Conservation (phyloP, 495 filamentous ascomycete genomes). For the Podospora sp. region DNA sequence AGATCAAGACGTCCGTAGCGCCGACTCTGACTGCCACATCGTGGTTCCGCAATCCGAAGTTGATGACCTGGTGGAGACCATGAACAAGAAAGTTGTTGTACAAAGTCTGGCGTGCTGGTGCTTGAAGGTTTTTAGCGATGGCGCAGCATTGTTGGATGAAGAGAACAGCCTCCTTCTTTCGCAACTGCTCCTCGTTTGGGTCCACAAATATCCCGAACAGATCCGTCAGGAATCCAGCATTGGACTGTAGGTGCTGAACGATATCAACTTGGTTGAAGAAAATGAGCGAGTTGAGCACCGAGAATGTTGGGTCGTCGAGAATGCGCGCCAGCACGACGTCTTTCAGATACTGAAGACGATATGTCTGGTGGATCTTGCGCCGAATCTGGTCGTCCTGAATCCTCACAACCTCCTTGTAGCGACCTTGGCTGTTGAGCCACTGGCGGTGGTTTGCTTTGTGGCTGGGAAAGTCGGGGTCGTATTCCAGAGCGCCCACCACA, state of each 20-base stretch:
- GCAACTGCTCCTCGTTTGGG: constrained; percentile 61
- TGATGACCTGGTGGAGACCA: constrained; percentile 87
- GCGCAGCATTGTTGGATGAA: constrained; percentile 97
- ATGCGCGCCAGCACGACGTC: constrained; percentile 96
- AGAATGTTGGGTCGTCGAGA: constrained; percentile 96
- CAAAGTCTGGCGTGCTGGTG: constrained; percentile 72
- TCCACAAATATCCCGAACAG: constrained; percentile 86
- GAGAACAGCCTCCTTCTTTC: constrained; percentile 90
- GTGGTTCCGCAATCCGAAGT: constrained; percentile 81
- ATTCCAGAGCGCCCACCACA: constrained; percentile 95
- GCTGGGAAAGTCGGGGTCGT: constrained; percentile 97
- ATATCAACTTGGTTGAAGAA: constrained; percentile 99
- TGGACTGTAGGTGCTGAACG: constrained; percentile 84
- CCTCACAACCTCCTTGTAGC: constrained; percentile 94
- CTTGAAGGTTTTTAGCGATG: constrained; percentile 92
- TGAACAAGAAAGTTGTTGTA: constrained; percentile 88
- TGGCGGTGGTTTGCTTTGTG: constrained; percentile 98
- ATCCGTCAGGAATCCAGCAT: constrained; percentile 75
- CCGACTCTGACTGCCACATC: constrained; percentile 87
- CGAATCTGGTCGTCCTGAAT: constrained; percentile 80
- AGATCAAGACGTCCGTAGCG: constrained; percentile 90
- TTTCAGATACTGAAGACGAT: constrained; percentile 96
- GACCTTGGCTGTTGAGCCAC: constrained; percentile 83
- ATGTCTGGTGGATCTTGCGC: constrained; percentile 93
- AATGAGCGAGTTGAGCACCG: constrained; percentile 94